Conservation (phyloP, 2,329 filamentous ascomycete genomes). For the Neofusicoccum parvum region DNA sequence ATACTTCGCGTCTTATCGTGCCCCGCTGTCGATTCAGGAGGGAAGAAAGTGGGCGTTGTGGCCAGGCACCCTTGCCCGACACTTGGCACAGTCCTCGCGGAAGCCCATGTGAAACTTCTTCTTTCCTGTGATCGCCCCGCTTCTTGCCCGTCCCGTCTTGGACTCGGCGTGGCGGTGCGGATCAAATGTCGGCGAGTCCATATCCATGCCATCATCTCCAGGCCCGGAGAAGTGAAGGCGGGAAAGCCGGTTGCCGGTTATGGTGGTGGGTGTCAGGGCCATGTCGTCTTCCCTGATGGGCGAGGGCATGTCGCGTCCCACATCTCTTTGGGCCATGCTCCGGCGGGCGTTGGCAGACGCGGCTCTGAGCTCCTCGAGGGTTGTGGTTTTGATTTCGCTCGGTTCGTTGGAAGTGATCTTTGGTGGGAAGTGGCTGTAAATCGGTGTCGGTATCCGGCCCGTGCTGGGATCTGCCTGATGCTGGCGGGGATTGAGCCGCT, state of each 20-base stretch:
- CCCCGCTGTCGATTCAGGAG: neutral
- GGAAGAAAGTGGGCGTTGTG: constrained; percentile 53
- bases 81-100: constrained; percentile 54
- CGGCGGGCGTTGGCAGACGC: neutral
- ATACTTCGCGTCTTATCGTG: neutral
- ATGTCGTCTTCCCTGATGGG: constrained; percentile 45
- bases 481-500: constrained; percentile 36
- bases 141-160: constrained; percentile 38
- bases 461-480: constrained; percentile 27
- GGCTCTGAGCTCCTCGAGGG: constrained; percentile 14
- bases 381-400: neutral
- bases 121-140: constrained; percentile 41
- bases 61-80: constrained; percentile 49
- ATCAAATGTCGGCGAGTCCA: constrained; percentile 24
- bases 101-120: constrained; percentile 52
- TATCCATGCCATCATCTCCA: constrained; percentile 36
- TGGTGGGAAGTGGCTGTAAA: constrained; percentile 39
- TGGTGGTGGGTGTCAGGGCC: constrained; percentile 37
- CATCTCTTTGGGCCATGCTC: constrained; percentile 24
- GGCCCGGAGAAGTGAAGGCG: constrained; percentile 38
- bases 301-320: constrained; percentile 39
- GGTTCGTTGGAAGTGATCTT: constrained; percentile 8
- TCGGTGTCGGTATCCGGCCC: constrained; percentile 43
- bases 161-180: constrained; percentile 20
- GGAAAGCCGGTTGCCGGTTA: constrained; percentile 41